Base-by-base conservation (phyloP, 1,284 basidiomycete species). In the Cryptococcus neoformans region DNA sequence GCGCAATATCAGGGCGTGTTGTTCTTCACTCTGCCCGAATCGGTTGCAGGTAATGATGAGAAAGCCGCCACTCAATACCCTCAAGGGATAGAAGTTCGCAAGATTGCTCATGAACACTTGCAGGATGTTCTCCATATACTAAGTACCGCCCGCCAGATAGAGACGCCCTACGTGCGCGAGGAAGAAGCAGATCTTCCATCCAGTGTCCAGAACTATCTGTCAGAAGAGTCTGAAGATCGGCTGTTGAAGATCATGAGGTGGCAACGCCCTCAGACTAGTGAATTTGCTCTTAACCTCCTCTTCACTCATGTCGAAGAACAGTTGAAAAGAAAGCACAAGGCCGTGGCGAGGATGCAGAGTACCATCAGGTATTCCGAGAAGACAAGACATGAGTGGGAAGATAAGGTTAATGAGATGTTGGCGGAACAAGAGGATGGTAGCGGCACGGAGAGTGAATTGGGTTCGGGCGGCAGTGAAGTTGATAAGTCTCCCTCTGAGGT, bases 361-460 rank as follows among this genome's bases (percentile, higher is more conserved):
- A 98, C 93, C 28, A 96, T 99, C 64, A 83, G 92, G 59, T 99
- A 99, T 76, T 88, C 92, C 39, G 96, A 99, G 80, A 96, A 96
- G 79, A 90, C 97, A 34, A 87, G 96, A 76, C 88, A 89, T 67
- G 96, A 99, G 76, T 99, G 95, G 93, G 90, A 98, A 74, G 89
- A 90, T 73, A 87, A 86, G 66, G 89, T 97, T 35, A 88, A 81
- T 53, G 74, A 79, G 51, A 77, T 83, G 46, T 76, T 97, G 44
- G 84, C 83, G 2, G 82, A 82, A 36, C 79, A 83, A 44, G 83
- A 85, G 3, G 85, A 85, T 6, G 81, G 79, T n/a, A 71, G 67
- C 45, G 81, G 78, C 6, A 69, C 66, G 45, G 59, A 46, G 8
- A 71, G 71, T 10, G 70, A 72, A 11, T 67, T 67, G 16, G 73